Evolutionary conservation across 176 grass and related monocot species (phyloP), one percentile per base, ranked within the genome.

Genomic region (Pharus latifolius): DNA sequence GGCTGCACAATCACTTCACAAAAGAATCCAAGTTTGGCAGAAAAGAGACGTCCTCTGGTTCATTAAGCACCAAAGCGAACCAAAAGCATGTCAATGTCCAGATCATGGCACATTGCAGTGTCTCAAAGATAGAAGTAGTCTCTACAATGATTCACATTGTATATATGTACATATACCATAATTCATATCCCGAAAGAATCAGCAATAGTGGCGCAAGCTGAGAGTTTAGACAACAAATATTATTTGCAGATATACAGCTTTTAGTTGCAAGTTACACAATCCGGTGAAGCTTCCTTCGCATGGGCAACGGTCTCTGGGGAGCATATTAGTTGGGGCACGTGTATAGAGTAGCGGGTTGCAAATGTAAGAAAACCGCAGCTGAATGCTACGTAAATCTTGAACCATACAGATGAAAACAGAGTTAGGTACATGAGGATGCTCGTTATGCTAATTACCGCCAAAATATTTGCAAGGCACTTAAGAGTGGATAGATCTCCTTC

Each of bases 321-420:
- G 27, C 62, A 76, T 22, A 85, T 4, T 27, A 94, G 50, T 61
- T 83, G 72, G 9, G 84, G 90, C 9, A 77, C 59, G n/a, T 91
- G 84, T 45, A 94, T 48, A 33, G 59, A 43, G 61, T 85, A 99
- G 58, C 72, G 66, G 4, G 95, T 94, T 1, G 81, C 32, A 22
- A 79, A 55, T 12, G 95, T 86, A 60, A 99, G 87, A 16, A 73
- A 88, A 18, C n/a, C 38, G 38, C 67, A 81, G 75, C 90, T 91
- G 52, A 74, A 88, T 20, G 10, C 87, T 28, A 86, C 84, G 11
- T 91, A 99, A 56, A 99, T 23, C 71, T 88, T 99, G 87, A 99
- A 91, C 84, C 78, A 86, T 50, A 83, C 10, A 37, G 87, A 93
- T 4, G 74, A 88, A 34, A 88, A 88, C 31, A 93, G 46, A 4